A percentile compares a stretch with the other conserved stretches of the same genome.
These are phyloP conservation scores for Lactarius sp. DNA, from an alignment of 768 basidiomycete species.

Conservation along the genomic window DNA sequence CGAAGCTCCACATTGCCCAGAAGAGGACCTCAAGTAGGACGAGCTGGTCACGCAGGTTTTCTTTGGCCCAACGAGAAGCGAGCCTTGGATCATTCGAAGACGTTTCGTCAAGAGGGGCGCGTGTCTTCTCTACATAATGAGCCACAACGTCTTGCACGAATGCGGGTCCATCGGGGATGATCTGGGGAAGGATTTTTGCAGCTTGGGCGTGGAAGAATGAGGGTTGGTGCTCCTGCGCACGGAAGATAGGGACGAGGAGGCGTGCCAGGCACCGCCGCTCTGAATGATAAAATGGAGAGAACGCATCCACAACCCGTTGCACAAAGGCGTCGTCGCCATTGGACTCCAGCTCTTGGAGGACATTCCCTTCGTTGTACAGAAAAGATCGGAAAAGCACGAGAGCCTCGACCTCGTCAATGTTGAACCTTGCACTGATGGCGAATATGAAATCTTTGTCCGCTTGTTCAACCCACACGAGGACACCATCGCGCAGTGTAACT, in stretches of 20 bases:
- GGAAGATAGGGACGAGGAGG: slow-evolving; percentile 68
- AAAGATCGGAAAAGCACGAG: slow-evolving; percentile 71
- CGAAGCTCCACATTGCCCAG: slow-evolving; percentile 80
- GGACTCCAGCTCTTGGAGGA: slow-evolving; percentile 29
- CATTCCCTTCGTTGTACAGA: slow-evolving; percentile 62
- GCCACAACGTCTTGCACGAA: slow-evolving; percentile 58
- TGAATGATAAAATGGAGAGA: slow-evolving; percentile 77
- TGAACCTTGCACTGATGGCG: slow-evolving; percentile 66
- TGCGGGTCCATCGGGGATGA: slow-evolving; percentile 59
- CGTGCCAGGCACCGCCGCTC: slow-evolving; percentile 72
- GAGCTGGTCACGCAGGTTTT: slow-evolving; percentile 72
- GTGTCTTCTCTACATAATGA: slow-evolving; percentile 55
- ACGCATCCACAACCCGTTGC: slow-evolving; percentile 58
- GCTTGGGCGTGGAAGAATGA: slow-evolving; percentile 55
- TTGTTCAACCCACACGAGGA: slow-evolving; percentile 57
- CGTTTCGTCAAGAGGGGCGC: slow-evolving; percentile 43
- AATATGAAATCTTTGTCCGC: slow-evolving; percentile 65
- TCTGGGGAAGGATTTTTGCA: slow-evolving; percentile 46
- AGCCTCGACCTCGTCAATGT: slow-evolving; percentile 79
- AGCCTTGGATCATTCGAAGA: slow-evolving; percentile 49
- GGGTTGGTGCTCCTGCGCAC: slow-evolving; percentile 54
- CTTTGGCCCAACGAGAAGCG: slow-evolving; percentile 66
- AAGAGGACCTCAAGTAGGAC: slow-evolving; percentile 83
- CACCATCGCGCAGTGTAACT: slow-evolving; percentile 63
- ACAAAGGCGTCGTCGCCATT: slow-evolving; percentile 44